phyloP scores from a whole-genome alignment of 345 rosid species.

The Alliaria petiolata region DNA sequence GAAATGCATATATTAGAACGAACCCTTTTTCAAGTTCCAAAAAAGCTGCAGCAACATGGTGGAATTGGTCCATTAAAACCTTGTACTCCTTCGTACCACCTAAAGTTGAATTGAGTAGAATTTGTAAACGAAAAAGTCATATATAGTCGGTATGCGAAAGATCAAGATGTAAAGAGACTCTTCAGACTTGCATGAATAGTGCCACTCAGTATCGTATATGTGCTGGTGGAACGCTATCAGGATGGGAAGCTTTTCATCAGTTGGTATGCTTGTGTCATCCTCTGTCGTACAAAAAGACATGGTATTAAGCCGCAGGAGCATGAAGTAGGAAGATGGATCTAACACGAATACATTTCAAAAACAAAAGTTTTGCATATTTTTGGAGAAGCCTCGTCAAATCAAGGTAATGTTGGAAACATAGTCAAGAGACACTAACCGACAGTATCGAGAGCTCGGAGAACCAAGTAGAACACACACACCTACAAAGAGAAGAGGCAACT shows the following conservation, averaged over 20 bases:
- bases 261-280: slow-evolving; percentile 94
- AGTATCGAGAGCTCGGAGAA: slow-evolving; percentile 95
- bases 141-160: neutral
- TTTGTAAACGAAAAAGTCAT: neutral
- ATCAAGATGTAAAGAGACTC: slow-evolving; percentile 6
- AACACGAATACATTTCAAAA: slow-evolving; percentile 2
- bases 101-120: slow-evolving; percentile 22
- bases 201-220: slow-evolving; percentile 81
- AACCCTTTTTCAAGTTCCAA: slow-evolving; percentile 80
- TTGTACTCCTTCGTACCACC: slow-evolving; percentile 87
- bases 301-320: neutral
- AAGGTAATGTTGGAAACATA: slow-evolving; percentile 12
- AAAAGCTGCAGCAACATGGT: slow-evolving; percentile 78
- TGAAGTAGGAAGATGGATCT: too few relatives aligned
- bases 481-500: slow-evolving; percentile 17
- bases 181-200: slow-evolving; percentile 75
- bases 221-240: slow-evolving; percentile 71
- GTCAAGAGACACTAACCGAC: slow-evolving; percentile 60
- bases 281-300: slow-evolving; percentile 45
- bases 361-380: too few relatives aligned
- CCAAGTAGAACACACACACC: slow-evolving; percentile 93
- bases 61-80: slow-evolving; percentile 93
- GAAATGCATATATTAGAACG: slow-evolving; percentile 6
- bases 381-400: neutral
- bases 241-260: slow-evolving; percentile 88